phyloP scores from a whole-genome alignment of 352 stramenopile genomes.

The Vaucheria bursata region DNA sequence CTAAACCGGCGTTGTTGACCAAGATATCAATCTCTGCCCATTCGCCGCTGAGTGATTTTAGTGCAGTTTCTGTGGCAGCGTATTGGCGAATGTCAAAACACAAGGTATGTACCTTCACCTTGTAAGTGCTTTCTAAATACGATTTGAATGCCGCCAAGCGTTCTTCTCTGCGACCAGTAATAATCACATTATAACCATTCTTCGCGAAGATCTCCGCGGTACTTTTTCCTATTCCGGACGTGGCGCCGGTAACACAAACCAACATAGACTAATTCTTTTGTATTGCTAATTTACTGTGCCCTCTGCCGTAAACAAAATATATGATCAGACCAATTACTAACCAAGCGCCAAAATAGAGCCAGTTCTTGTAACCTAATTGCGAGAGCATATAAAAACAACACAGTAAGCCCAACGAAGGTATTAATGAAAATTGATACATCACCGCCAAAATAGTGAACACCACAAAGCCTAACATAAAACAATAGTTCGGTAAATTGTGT shows the following conservation, averaged over 20 bases:
- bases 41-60: neutral
- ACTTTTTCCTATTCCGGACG: constrained; percentile 61
- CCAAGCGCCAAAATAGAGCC: too few relatives aligned
- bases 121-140: constrained; percentile 54
- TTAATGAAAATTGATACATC: too few relatives aligned
- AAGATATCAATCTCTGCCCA: constrained; percentile 61
- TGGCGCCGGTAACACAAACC: constrained; percentile 62
- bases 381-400: too few relatives aligned
- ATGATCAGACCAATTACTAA: too few relatives aligned
- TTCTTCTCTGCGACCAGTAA: constrained; percentile 57
- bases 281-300: too few relatives aligned
- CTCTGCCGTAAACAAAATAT: too few relatives aligned
- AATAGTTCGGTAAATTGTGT: too few relatives aligned
- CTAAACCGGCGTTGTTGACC: constrained; percentile 65
- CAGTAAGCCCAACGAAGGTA: too few relatives aligned
- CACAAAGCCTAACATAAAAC: too few relatives aligned
- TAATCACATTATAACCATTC: constrained; percentile 65
- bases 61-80: neutral
- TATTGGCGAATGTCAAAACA: constrained; percentile 52
- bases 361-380: too few relatives aligned
- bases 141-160: constrained; percentile 57
- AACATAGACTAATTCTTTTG: too few relatives aligned
- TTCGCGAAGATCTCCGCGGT: constrained; percentile 67
- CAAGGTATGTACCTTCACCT: constrained; percentile 52
- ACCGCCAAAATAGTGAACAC: too few relatives aligned